A percentile compares a stretch with the other conserved stretches of the same genome.
phyloP scores from a whole-genome alignment of 331 rosid species.

The Saraca asoca region DNA sequence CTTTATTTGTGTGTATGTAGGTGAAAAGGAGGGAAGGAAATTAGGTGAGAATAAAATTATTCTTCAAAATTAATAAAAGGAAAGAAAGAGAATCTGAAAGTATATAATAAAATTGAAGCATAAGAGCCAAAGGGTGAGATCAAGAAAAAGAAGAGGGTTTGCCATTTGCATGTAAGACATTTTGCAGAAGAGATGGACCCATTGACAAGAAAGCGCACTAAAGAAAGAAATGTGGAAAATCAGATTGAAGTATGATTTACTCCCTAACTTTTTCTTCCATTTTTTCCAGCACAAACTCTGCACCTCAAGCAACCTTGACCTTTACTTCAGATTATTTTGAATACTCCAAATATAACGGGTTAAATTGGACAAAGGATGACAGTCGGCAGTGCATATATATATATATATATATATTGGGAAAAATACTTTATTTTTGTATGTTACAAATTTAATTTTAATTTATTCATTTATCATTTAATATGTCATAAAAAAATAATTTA shows the following conservation, averaged over 20 bases:
- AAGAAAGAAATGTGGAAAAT: constrained; percentile 44
- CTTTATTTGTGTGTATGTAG: too few relatives aligned
- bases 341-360: constrained; percentile 28
- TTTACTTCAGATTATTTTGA: constrained; percentile 19
- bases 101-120: constrained; percentile 4
- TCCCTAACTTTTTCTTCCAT: not conserved
- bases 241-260: constrained; percentile 33
- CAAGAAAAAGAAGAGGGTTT: constrained; percentile 37
- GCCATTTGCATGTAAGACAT: constrained; percentile 68
- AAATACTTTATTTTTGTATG: too few relatives aligned
- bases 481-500: too few relatives aligned
- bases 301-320: constrained; percentile 59
- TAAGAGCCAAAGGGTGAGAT: constrained; percentile 28
- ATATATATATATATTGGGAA: too few relatives aligned
- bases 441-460: too few relatives aligned
- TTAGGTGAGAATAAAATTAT: too few relatives aligned
- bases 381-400: too few relatives aligned
- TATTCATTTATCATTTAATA: too few relatives aligned
- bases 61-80: too few relatives aligned
- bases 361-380: too few relatives aligned
- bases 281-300: constrained; percentile 30
- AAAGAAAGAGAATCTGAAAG: constrained; percentile 26
- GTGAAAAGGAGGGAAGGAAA: too few relatives aligned
- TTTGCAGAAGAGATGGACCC: constrained; percentile 50
- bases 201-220: constrained; percentile 61